Base-by-base conservation (phyloP, 148 eudicot genomes). In the Rheum nobile region DNA sequence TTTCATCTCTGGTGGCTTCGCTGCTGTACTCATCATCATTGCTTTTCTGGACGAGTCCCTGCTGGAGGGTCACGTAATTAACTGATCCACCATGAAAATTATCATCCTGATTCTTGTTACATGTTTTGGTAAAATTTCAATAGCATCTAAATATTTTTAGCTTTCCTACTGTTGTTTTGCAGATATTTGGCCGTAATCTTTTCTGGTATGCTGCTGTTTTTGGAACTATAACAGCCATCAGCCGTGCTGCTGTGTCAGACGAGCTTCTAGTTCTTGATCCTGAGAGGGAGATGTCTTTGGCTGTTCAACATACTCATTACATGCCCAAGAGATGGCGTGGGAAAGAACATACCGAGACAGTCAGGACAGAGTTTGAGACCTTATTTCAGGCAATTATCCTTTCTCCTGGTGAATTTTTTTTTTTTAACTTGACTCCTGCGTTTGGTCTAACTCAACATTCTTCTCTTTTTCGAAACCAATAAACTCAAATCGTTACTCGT, bases 181-280 rank as follows among this genome's bases (percentile, higher is more conserved):
- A 94, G 98, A 89, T 94, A 73, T 94, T 86, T 82, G 98, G 98
- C 31, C 97, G 93, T 61, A 94, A 94, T 68, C 81, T 94, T 80
- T 85, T 91, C 54, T 94, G 98, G 98, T 91, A 94, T 80, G 98
- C 96, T 79, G 98, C 98, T 77, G 93, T 94, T 68, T 91, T 94
- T 77, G 97, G 98, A 75, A 72, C 98, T 73, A 90, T 92, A 80
- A 90, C 98, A 68, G 96, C 96, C 38, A 83, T 92, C 39, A 90
- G 96, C 82, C 84, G 98, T 41, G 96, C 96, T 74, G 93, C 91
- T 55, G 84, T 89, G 69, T 69, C 82, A 21, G 96, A 91, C 71
- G 98, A 89, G 72, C 89, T 86, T 82, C 82, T 89, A 39, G 96
- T 94, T 69, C 89, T 91, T 78, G 91, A 94, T 50, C 96, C 97